Conservation (phyloP, 352 stramenopile species). For the Phytophthora nicotianae region DNA sequence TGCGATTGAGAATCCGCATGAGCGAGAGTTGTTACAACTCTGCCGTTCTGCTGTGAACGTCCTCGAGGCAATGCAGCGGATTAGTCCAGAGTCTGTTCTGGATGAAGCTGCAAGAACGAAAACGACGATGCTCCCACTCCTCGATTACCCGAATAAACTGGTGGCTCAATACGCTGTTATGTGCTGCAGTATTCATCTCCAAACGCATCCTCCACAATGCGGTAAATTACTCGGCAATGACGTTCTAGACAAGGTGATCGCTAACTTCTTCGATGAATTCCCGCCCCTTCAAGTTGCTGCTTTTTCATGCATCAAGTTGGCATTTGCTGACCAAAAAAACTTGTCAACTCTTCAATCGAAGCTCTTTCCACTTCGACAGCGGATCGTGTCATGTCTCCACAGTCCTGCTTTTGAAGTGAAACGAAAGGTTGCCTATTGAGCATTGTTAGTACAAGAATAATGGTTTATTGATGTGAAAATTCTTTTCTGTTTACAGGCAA, state of each 20-base stretch:
- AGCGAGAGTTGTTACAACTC: conserved; percentile 23
- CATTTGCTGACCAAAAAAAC: conserved; percentile 23
- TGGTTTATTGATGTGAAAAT: neutral
- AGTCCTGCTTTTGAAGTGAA: conserved; percentile 32
- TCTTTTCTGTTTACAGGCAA: conserved; percentile 7
- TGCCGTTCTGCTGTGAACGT: conserved; percentile 13
- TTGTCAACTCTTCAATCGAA: conserved; percentile 14
- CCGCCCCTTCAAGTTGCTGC: conserved; percentile 25
- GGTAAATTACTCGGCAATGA: conserved; percentile 19
- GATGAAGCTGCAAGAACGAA: conserved; percentile 29
- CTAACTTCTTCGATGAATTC: conserved; percentile 25
- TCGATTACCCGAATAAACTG: conserved; percentile 26
- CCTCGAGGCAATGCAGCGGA: conserved; percentile 17
- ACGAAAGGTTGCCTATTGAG: conserved; percentile 14
- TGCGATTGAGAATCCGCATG: conserved; percentile 6
- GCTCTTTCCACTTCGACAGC: conserved; percentile 8
- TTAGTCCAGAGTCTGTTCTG: conserved; percentile 16
- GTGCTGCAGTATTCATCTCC: conserved; percentile 22
- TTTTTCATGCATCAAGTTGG: conserved; percentile 31
- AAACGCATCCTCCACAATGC: conserved; percentile 26
- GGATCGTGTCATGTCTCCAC: conserved; percentile 23
- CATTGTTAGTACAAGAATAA: neutral
- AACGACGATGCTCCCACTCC: conserved; percentile 22
- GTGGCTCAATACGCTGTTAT: conserved; percentile 13
- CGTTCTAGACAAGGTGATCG: conserved; percentile 26